Conservation (phyloP, 164 flowering plant species). For the Cinnamomum micranthum region DNA sequence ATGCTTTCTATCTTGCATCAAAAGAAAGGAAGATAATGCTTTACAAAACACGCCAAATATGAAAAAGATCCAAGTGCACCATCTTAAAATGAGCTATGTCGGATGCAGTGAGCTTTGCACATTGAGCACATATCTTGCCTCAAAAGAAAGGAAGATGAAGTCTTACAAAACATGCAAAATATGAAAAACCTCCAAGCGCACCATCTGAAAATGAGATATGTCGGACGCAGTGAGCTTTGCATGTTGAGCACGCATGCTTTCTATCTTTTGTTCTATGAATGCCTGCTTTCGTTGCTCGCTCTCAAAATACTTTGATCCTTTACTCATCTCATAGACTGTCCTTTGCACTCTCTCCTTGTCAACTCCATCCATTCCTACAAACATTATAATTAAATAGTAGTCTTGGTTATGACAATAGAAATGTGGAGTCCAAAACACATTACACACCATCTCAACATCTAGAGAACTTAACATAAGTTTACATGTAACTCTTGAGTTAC, state of each 20-base stretch:
- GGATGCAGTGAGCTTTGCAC: constrained; percentile 47
- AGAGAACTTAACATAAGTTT: not conserved
- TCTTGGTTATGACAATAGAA: not conserved
- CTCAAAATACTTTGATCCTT: constrained; percentile 91
- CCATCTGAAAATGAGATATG: constrained; percentile 68
- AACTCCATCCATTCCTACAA: constrained; percentile 91
- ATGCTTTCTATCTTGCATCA: constrained; percentile 52
- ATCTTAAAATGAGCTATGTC: constrained; percentile 64
- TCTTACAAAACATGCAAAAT: too few species aligned
- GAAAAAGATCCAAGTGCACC: constrained; percentile 32
- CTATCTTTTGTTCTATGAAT: constrained; percentile 58
- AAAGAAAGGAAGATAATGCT: too few species aligned
- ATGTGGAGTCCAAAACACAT: not conserved
- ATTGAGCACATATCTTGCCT: constrained; percentile 46
- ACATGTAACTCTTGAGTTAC: not conserved
- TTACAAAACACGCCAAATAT: too few species aligned
- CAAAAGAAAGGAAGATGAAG: too few species aligned
- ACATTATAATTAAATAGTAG: not conserved
- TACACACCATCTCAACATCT: not conserved
- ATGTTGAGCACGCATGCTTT: constrained; percentile 53
- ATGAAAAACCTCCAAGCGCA: constrained; percentile 14
- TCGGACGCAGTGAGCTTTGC: constrained; percentile 57
- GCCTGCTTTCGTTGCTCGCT: constrained; percentile 88
- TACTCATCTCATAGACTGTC: constrained; percentile 92
- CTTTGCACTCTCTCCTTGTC: constrained; percentile 96